Percentiles rank a stretch among this genome's conserved stretches.
Evolutionary conservation across 192 early-diverging fungal species (phyloP).

Genomic region (Umbelopsis isabellina): DNA sequence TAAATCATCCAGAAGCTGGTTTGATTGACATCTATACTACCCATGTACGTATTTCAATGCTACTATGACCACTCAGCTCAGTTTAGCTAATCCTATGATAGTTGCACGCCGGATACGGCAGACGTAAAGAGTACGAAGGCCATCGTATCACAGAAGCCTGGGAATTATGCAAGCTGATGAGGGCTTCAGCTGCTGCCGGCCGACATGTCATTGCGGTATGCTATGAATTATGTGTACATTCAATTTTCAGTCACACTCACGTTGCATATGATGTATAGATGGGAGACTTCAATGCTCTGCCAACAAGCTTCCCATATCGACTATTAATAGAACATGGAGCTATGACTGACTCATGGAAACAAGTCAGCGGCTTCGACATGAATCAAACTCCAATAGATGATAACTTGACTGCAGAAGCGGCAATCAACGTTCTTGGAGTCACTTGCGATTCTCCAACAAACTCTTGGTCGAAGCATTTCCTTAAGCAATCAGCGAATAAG

Average conservation of each 20-base stretch:
- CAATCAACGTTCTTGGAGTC: conserved; percentile 50
- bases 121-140: conserved; percentile 48
- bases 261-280: conserved; percentile 33
- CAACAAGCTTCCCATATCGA: conserved; percentile 45
- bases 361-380: conserved; percentile 27
- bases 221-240: neutral
- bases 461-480: conserved; percentile 49
- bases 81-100: conserved; percentile 20
- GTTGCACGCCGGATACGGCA: conserved; percentile 59
- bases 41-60: conserved; percentile 46
- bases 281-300: conserved; percentile 57
- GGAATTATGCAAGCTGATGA: conserved; percentile 51
- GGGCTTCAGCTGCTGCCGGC: conserved; percentile 46
- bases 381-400: neutral
- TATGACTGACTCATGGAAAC: conserved; percentile 56
- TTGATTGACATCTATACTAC: conserved; percentile 60
- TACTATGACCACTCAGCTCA: neutral
- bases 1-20: conserved; percentile 55
- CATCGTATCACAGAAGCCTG: conserved; percentile 56
- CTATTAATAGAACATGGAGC: conserved; percentile 50
- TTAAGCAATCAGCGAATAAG: conserved; percentile 39
- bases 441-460: conserved; percentile 60
- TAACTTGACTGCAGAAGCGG: conserved; percentile 35
- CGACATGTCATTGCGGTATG: conserved; percentile 60
- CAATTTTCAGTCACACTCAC: neutral